Evolutionary conservation across 2,329 filamentous ascomycete species (phyloP).

Genomic region (Hyphodiscus sp.): DNA sequence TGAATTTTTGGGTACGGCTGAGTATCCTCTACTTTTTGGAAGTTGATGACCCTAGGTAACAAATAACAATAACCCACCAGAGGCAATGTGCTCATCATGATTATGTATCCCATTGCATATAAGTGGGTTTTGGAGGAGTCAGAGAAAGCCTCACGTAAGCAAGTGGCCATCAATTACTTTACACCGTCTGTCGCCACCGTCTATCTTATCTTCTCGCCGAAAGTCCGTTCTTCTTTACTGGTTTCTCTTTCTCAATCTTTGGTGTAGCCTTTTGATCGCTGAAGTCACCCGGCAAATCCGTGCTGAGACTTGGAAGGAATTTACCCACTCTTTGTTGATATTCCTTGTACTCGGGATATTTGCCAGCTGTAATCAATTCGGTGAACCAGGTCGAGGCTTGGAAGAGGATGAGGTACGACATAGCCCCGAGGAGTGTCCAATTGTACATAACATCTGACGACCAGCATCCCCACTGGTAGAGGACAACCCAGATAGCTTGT

Average conservation of each 20-base stretch:
- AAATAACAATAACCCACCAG: not conserved
- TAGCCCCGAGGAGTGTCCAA: conserved; percentile 69
- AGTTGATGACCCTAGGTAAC: not conserved
- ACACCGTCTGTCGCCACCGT: not conserved
- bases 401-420: conserved; percentile 72
- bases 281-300: conserved; percentile 22
- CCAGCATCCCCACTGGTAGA: conserved; percentile 86
- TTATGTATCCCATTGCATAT: not conserved
- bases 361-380: conserved; percentile 69
- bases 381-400: conserved; percentile 86
- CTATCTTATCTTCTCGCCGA: not conserved
- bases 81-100: not conserved
- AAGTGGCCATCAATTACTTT: not conserved
- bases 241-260: conserved; percentile 11
- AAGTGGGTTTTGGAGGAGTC: not conserved
- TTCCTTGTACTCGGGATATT: conserved; percentile 81
- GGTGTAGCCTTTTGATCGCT: conserved; percentile 21
- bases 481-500: conserved; percentile 78
- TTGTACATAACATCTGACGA: conserved; percentile 64
- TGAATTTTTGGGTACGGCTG: not conserved
- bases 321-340: conserved; percentile 80
- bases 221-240: not conserved
- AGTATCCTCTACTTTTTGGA: not conserved
- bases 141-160: not conserved
- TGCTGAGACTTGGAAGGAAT: conserved; percentile 58